Base-by-base conservation (phyloP, 305 asterid species). In the Rubia tinctorum region DNA sequence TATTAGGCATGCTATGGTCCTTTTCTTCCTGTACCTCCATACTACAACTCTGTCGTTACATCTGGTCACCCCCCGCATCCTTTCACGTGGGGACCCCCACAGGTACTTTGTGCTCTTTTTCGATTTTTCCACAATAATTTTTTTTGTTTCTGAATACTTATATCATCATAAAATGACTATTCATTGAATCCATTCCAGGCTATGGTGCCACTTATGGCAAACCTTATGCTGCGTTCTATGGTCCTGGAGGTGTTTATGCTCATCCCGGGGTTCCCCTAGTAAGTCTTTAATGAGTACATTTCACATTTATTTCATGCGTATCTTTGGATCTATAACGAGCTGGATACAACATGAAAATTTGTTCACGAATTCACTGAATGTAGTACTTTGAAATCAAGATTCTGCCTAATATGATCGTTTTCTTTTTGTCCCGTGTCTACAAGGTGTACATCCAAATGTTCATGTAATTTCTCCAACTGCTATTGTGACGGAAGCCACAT, bases 31-130 rank as follows among this genome's bases (percentile, higher is more conserved):
- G 85, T 95, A 44, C 96, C 97, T 18, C 91, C 95, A 59, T 95
- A 87, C 77, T 70, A 89, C 85, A 95, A 87, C 86, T 81, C 89
- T 37, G 85, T 83, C 10, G 87, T 92, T 77, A 87, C 91, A 71
- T 79, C 98, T 68, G 91, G 92, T 77, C 99, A 89, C 63, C 81
- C 91, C 8, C 93, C 91, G 20, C 96, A 88, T 59, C 91, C 97
- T 61, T 95, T 88, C 72, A 90, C 92, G 92, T 92, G 98, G 99
- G 97, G 86, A 62, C 95, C 97, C 10, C 90, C 96, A 44, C 99
- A 95, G 99, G 99, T 94, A 82, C 65, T 78, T 60, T 25, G n/a
- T 25, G 60, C 5, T 63, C 23, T 15, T 5, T 22, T 1, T 60
- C 37, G 7, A 37, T 11, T 8, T 12, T 7, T 68, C 68, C 37